Conservation (phyloP, 2,329 filamentous ascomycete genomes). For the Trichoderma sp. region DNA sequence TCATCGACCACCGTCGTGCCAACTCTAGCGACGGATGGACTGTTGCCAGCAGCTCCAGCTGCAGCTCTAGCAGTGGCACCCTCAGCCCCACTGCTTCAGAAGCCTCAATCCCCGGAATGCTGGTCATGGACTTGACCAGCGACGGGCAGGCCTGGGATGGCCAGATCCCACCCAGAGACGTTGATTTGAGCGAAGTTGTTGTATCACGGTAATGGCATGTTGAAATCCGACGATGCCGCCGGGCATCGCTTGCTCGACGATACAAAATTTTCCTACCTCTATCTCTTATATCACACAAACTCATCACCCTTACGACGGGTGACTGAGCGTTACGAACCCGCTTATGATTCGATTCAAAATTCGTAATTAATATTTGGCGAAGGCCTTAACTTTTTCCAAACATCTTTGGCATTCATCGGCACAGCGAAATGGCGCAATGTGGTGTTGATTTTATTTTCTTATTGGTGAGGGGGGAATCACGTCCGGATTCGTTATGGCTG, state of each 20-base stretch:
- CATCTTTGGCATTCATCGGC: slow-evolving; percentile 42
- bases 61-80: slow-evolving; percentile 47
- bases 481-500: slow-evolving; percentile 30
- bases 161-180: slow-evolving; percentile 37
- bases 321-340: slow-evolving; percentile 23
- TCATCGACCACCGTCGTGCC: slow-evolving; percentile 42
- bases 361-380: slow-evolving; percentile 33
- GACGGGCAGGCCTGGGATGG: slow-evolving; percentile 41
- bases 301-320: slow-evolving; percentile 9
- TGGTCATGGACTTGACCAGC: slow-evolving; percentile 36
- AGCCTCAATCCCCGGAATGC: slow-evolving; percentile 37
- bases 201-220: slow-evolving; percentile 34
- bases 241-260: neutral
- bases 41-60: slow-evolving; percentile 75
- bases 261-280: neutral
- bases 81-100: slow-evolving; percentile 50
- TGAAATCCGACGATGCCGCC: slow-evolving; percentile 20
- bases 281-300: neutral
- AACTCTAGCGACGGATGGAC: slow-evolving; percentile 85
- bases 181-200: slow-evolving; percentile 47
- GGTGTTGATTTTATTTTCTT: slow-evolving; percentile 25
- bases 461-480: slow-evolving; percentile 26
- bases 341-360: slow-evolving; percentile 29
- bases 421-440: slow-evolving; percentile 41
- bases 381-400: slow-evolving; percentile 28